Evolutionary conservation across 495 filamentous ascomycete species (phyloP), one percentile per base, ranked within the genome.

Genomic region (Trypethelium eluteriae): DNA sequence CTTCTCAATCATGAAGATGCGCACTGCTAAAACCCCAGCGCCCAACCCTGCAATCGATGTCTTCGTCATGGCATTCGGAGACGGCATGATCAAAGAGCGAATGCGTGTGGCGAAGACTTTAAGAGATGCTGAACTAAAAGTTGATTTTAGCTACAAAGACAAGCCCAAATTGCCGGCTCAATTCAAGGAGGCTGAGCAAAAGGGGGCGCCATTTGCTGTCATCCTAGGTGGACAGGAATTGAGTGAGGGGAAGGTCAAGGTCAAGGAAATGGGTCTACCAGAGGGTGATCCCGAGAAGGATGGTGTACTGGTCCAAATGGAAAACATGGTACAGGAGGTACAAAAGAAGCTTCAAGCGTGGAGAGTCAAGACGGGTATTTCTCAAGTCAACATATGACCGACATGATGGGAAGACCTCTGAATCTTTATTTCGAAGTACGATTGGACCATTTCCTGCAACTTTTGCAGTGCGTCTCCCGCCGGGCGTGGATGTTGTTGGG

Each of bases 1-100:
- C 71, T 96, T 96, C 79, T 90, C 88, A 61, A 90, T 97, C 76
- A 91, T 85, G 44, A 91, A 93, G 77, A 86, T 89, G 10, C 83
- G 86, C n/a, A 85, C 83, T 70, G 81, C 82, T 62, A 83, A 88
- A 63, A 74, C 73, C 61, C 75, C 65, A 35, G 76, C 9, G 76
- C 79, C 35, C 70, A 74, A 14, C 74, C 88, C 49, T 85, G 87
- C 62, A 82, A 86, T 91, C 1, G 90, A 96, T 73, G 90, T 89
- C 63, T 96, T 83, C 77, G 86, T 97, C 69, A 96, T 97, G 90
- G 91, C 91, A 0, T 91, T 96, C 72, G 93, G 93, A 67, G 89
- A 81, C 2, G 92, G 92, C 34, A 79, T 96, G 63, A 76, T 95
- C 47, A 83, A 84, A 71, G 88, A 96, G 82, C 85, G 92, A 56